Base-by-base conservation (phyloP, 768 basidiomycete species). In the Fistulinella prunicolor region DNA sequence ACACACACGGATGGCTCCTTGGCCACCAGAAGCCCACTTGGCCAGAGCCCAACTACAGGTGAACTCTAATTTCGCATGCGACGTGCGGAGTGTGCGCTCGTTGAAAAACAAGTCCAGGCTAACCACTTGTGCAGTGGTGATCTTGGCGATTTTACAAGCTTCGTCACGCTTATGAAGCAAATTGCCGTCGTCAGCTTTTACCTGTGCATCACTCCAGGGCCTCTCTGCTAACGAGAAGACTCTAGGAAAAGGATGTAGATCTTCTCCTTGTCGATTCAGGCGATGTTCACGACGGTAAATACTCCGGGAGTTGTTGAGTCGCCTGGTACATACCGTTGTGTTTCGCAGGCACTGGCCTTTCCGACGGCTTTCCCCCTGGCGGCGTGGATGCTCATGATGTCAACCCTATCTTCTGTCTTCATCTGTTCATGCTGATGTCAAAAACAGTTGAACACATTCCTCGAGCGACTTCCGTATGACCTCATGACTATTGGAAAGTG, bases 401-500 rank as follows among this genome's bases (percentile, higher is more conserved):
- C 49, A 32, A 73, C 52, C 41, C 19, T n/a, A 26, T 22, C 49
- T 44, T 20, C 38, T 19, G 44, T 9, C 10, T 40, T 12, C 21
- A 17, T 1, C 9, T 19, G 10, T 19, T 5, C 13, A 21, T 29
- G 12, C 20, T 37, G 16, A 56, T 34, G n/a, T 17, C 20, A 20
- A 41, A 38, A 40, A 45, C 47, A 88, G 85, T 69, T 86, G 17
- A 89, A 90, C 65, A 70, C 85, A 60, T 84, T 92, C 64, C 73
- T 94, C 53, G 68, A 78, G 20, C 68, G 79, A 47, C 72, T 94
- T 17, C 85, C 86, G 0, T 94, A 91, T 59, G 93, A 95, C 60
- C 59, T 91, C 3, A 78, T 93, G 61, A 70, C 89, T 3, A 90
- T 93, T 43, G 92, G 93, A 60, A 94, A 94, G 81, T 85, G 59